Conservation (phyloP, 2,329 filamentous ascomycete genomes). For the Beauveria varroae region DNA sequence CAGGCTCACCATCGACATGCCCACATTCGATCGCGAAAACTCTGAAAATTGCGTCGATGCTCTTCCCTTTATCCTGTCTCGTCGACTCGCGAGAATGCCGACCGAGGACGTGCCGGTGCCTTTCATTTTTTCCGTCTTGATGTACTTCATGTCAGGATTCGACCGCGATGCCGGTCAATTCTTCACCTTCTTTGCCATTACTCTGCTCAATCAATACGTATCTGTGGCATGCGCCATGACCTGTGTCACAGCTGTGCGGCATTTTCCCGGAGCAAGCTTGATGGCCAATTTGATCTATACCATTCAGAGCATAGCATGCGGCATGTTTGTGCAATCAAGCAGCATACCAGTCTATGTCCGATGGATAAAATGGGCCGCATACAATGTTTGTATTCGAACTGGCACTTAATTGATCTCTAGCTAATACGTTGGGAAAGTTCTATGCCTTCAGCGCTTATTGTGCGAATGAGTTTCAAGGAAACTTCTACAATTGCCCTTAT, state of each 20-base stretch:
- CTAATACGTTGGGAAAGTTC: constrained; percentile 35
- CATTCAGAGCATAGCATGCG: constrained; percentile 65
- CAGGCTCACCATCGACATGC: constrained; percentile 66
- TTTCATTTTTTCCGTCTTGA: constrained; percentile 60
- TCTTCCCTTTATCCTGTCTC: constrained; percentile 61
- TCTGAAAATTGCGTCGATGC: constrained; percentile 66
- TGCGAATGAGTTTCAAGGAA: constrained; percentile 64
- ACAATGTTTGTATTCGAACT: constrained; percentile 36
- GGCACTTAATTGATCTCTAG: fast-evolving
- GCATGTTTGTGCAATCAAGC: constrained; percentile 68
- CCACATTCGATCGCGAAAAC: constrained; percentile 67
- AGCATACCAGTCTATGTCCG: constrained; percentile 70
- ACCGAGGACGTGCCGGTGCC: constrained; percentile 69
- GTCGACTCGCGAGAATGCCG: constrained; percentile 59
- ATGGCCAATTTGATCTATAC: constrained; percentile 68
- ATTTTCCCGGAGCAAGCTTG: constrained; percentile 63
- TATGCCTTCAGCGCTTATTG: constrained; percentile 65
- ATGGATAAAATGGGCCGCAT: constrained; percentile 65
- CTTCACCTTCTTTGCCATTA: constrained; percentile 63
- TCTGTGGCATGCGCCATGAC: constrained; percentile 64
- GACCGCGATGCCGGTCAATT: constrained; percentile 56
- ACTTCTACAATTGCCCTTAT: constrained; percentile 66
- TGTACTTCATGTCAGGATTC: constrained; percentile 74
- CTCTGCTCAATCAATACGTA: constrained; percentile 65
- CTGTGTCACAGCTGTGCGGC: constrained; percentile 56